Evolutionary conservation across 164 flowering plant species (phyloP), one percentile per base, ranked within the genome.

Genomic region (Akebia trifoliata): DNA sequence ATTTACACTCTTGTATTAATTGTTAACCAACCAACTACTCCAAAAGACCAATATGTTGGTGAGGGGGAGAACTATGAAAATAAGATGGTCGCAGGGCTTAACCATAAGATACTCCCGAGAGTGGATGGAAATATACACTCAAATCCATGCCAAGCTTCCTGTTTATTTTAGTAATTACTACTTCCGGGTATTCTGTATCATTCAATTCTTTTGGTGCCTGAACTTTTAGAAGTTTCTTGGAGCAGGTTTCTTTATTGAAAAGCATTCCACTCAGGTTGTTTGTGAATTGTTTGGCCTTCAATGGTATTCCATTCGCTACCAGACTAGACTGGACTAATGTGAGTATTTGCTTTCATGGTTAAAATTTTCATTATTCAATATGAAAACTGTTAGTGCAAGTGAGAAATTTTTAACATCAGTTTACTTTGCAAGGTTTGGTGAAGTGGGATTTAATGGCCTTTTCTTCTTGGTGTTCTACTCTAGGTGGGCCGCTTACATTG

Each of bases 401-500:
- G n/a, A n/a, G n/a, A n/a, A n/a, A n/a, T n/a, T n/a, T n/a, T n/a
- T n/a, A n/a, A n/a, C 6, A 48, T 22, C 30, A 24, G 12, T 9
- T 46, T 46, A 46, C 24, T 24, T 34, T 32, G 12, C 9, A 14
- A 8, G 43, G 18, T 8, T 21, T 26, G 30, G 21, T 14, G 18
- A 50, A 35, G 37, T 47, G 22, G n/a, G 34, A 44, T 15, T 29
- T 59, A 8, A 54, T 34, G 28, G 18, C 11, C 4, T 35, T 31
- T 56, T 34, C 17, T 60, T 63, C 55, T 43, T 49, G n/a, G 5
- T 40, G 38, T 60, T 50, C n/a, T 17, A 35, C 9, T 51, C 14
- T 61, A 88, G 98, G 68, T 87, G 25, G 94, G 94, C 2, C 87
- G 96, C 36, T 73, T 93, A 67, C 98, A 87, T 72, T 93, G 98